A percentile compares a stretch with the other conserved stretches of the same genome.
phyloP scores from a whole-genome alignment of 192 early-diverging fungal species.

The Paraglomus brasilianum region DNA sequence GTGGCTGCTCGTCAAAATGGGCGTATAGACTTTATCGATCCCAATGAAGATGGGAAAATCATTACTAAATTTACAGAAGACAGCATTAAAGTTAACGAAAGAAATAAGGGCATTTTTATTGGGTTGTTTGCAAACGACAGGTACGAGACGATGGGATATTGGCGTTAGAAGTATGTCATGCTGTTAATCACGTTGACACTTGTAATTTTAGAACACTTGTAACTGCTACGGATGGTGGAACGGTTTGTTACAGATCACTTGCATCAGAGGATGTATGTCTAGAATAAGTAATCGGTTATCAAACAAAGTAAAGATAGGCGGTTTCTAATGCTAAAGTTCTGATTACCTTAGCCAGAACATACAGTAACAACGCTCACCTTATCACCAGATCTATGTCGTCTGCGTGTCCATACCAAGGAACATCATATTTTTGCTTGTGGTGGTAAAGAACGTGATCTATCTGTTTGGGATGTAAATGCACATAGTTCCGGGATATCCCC shows the following conservation, averaged over 20 bases:
- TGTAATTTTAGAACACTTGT: slow-evolving; percentile 2
- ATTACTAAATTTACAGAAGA: slow-evolving; percentile 40
- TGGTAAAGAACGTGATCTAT: slow-evolving; percentile 84
- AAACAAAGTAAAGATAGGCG: slow-evolving; percentile 17
- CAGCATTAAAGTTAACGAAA: slow-evolving; percentile 22
- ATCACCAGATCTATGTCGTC: slow-evolving; percentile 57
- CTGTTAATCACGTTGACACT: not conserved
- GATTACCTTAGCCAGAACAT: slow-evolving; percentile 25
- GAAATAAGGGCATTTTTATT: slow-evolving; percentile 46
- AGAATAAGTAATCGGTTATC: not conserved
- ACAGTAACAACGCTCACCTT: slow-evolving; percentile 37
- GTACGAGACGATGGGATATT: slow-evolving; percentile 35
- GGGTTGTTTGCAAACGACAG: slow-evolving; percentile 48
- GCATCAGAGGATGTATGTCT: not conserved
- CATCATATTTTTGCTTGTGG: slow-evolving; percentile 75
- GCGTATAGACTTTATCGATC: slow-evolving; percentile 45
- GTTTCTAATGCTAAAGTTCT: slow-evolving; percentile 39
- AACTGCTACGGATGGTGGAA: slow-evolving; percentile 18
- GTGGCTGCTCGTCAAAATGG: slow-evolving; percentile 56
- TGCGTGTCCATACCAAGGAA: slow-evolving; percentile 65
- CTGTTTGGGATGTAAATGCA: slow-evolving; percentile 66
- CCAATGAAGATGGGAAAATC: slow-evolving; percentile 38
- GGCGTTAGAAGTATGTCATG: not conserved
- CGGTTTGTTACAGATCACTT: slow-evolving; percentile 6
- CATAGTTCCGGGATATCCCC: slow-evolving; percentile 18